These are phyloP conservation scores for Evernia prunastri DNA, from an alignment of 495 filamentous ascomycete genomes.

Conservation along the genomic window DNA sequence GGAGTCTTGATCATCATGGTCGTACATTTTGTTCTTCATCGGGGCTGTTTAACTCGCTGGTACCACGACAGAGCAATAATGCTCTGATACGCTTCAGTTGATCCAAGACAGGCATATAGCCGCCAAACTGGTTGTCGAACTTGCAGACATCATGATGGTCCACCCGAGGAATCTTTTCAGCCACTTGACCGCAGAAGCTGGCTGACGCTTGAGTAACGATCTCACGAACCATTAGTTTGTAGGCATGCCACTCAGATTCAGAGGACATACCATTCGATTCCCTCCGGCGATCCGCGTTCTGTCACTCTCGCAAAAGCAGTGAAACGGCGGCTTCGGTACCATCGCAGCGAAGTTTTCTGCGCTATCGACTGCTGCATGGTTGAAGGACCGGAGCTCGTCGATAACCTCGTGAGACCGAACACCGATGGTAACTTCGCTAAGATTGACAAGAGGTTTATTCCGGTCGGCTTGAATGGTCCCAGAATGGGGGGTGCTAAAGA, in stretches of 20 bases:
- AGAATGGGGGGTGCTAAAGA: background rate
- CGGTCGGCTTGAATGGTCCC: background rate
- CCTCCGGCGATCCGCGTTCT: background rate
- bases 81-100: too few species aligned
- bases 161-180: background rate
- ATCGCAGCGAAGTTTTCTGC: background rate
- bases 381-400: background rate
- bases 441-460: background rate
- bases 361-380: background rate
- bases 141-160: background rate
- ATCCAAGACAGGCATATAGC: slow-evolving; percentile 5
- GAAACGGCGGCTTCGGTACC: background rate
- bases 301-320: background rate
- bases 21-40: too few species aligned
- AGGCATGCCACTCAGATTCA: too few species aligned
- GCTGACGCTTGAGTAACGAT: background rate
- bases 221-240: too few species aligned
- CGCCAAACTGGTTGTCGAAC: slow-evolving; percentile 19
- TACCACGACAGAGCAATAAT: too few species aligned
- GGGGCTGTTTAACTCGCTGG: too few species aligned
- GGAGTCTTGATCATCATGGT: too few species aligned
- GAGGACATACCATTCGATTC: background rate
- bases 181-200: background rate
- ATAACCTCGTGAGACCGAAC: background rate
- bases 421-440: background rate